Evolutionary conservation across 2,329 filamentous ascomycete genomes (phyloP).

Genomic region (Fusarium veterinarium): DNA sequence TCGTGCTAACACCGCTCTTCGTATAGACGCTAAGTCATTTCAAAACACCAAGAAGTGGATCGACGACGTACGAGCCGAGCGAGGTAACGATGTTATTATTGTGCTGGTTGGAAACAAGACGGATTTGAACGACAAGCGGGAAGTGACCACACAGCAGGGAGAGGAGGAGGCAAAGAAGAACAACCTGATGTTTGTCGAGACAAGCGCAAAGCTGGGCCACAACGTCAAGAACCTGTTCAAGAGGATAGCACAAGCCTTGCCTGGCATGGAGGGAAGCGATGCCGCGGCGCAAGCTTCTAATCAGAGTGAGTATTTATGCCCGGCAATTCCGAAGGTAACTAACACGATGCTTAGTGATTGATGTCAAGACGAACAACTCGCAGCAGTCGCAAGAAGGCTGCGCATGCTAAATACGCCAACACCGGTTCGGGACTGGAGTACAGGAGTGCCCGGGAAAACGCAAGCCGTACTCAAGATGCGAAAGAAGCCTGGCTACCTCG

Average conservation of each 20-base stretch:
- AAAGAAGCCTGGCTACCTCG: conserved; percentile 32
- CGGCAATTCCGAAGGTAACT: neutral
- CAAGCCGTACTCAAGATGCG: conserved; percentile 36
- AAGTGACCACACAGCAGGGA: conserved; percentile 95
- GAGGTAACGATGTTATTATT: conserved; percentile 98
- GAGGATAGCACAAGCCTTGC: conserved; percentile 96
- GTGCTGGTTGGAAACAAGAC: conserved; percentile 99
- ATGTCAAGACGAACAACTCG: conserved; percentile 85
- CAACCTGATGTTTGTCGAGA: conserved; percentile 99
- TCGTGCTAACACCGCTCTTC: conserved; percentile 33
- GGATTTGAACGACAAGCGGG: conserved; percentile 96
- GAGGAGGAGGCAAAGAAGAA: conserved; percentile 99
- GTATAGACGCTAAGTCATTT: conserved; percentile 88
- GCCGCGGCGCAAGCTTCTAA: conserved; percentile 76
- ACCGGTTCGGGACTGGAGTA: conserved; percentile 40
- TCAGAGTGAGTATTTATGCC: conserved; percentile 74
- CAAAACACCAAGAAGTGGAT: conserved; percentile 99
- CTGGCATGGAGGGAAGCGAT: conserved; percentile 95
- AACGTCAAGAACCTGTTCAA: conserved; percentile 98
- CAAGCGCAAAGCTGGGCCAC: conserved; percentile 95
- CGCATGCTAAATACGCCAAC: conserved; percentile 50
- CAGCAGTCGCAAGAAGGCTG: conserved; percentile 79
- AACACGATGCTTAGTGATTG: conserved; percentile 75
- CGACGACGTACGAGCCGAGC: conserved; percentile 94
- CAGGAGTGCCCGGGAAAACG: conserved; percentile 39